Percentiles rank a stretch among this genome's conserved stretches.
Conservation (phyloP, 192 early-diverging fungal species). For the Backusella circina region DNA sequence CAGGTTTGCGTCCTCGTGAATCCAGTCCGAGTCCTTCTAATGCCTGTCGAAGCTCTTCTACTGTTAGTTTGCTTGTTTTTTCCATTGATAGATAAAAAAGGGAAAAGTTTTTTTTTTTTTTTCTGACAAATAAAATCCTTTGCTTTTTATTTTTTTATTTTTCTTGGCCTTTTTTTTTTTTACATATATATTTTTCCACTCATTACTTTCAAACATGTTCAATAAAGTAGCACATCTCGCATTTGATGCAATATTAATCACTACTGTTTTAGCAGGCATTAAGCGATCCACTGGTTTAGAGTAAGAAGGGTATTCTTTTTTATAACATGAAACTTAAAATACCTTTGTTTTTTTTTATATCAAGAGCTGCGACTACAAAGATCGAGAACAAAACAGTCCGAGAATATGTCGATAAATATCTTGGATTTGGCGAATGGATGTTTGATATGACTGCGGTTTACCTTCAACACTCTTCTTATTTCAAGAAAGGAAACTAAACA, state of each 20-base stretch:
- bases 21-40: slow-evolving; percentile 44
- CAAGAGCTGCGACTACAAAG: slow-evolving; percentile 41
- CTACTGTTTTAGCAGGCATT: slow-evolving; percentile 55
- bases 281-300: slow-evolving; percentile 49
- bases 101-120: background rate
- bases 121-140: background rate
- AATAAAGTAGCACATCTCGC: slow-evolving; percentile 48
- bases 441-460: slow-evolving; percentile 44
- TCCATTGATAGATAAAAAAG: background rate
- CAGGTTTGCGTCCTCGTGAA: slow-evolving; percentile 38
- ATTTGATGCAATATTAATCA: slow-evolving; percentile 55
- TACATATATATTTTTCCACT: background rate
- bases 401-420: slow-evolving; percentile 42
- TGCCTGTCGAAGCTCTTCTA: slow-evolving; percentile 37
- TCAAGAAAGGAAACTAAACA: slow-evolving; percentile 36
- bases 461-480: slow-evolving; percentile 44
- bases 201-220: slow-evolving; percentile 30
- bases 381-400: slow-evolving; percentile 51
- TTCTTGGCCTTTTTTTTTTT: background rate
- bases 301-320: slow-evolving; percentile 3
- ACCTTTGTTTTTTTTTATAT: background rate
- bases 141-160: background rate
- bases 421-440: slow-evolving; percentile 53
- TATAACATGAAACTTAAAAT: background rate
- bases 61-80: slow-evolving; percentile 16